These are phyloP conservation scores for Sistotremastrum niveocremeum DNA, from an alignment of 768 basidiomycete genomes.

Conservation along the genomic window DNA sequence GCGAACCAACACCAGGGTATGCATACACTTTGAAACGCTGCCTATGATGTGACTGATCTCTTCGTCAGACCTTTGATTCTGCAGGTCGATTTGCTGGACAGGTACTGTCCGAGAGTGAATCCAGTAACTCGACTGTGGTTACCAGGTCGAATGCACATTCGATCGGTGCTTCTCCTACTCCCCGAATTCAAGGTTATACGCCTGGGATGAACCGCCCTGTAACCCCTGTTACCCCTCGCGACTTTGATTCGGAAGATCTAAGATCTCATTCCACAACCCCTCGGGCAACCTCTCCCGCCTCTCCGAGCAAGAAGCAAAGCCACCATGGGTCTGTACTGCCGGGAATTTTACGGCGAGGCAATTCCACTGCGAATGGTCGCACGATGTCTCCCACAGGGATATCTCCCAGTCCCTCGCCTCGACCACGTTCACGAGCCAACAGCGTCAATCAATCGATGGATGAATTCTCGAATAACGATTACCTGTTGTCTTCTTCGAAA, in stretches of 20 bases:
- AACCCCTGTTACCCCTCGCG: conserved; percentile 88
- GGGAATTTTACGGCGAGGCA: not conserved
- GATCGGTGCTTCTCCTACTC: conserved; percentile 26
- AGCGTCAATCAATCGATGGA: too few species aligned
- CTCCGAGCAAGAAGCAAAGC: conserved; percentile 14
- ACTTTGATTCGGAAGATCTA: conserved; percentile 59
- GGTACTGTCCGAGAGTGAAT: too few species aligned
- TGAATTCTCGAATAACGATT: conserved; percentile 13
- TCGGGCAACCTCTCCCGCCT: conserved; percentile 56
- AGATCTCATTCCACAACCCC: conserved; percentile 62
- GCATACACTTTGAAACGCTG: too few species aligned
- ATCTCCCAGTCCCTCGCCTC: conserved; percentile 22
- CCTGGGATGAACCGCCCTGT: conserved; percentile 86
- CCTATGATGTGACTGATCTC: too few species aligned
- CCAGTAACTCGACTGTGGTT: too few species aligned
- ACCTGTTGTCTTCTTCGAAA: conserved; percentile 42
- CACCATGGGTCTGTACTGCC: not conserved
- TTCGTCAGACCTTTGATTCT: too few species aligned
- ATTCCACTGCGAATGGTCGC: not conserved
- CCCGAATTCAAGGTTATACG: conserved; percentile 67
- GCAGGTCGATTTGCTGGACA: too few species aligned
- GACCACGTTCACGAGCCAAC: conserved; percentile 16
- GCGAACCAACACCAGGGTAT: too few species aligned
- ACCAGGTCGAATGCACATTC: too few species aligned
- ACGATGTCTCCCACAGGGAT: conserved; percentile 7